phyloP scores from a whole-genome alignment of 768 basidiomycete genomes.

The Suillus bovinus region DNA sequence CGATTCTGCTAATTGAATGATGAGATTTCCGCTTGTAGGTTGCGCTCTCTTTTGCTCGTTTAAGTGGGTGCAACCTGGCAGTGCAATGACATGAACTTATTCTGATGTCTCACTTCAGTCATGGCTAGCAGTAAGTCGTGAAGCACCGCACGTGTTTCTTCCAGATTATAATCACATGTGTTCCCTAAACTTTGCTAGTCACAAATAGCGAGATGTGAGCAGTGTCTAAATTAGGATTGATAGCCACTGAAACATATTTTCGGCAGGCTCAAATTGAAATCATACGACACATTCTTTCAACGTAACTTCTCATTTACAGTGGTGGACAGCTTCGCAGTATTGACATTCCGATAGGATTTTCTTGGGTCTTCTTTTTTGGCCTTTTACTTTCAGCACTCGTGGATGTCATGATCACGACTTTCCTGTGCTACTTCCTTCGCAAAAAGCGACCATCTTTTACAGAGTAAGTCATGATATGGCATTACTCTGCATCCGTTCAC shows the following conservation, averaged over 20 bases:
- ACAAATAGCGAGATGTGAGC: slow-evolving; percentile 23
- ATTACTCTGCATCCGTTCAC: neutral
- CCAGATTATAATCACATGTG: neutral
- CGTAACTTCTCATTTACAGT: slow-evolving; percentile 16
- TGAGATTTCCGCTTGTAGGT: slow-evolving; percentile 10
- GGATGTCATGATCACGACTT: slow-evolving; percentile 46
- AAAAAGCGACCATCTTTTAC: slow-evolving; percentile 37
- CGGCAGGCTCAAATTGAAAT: slow-evolving; percentile 15
- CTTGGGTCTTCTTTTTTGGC: slow-evolving; percentile 44
- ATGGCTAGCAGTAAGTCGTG: slow-evolving; percentile 21
- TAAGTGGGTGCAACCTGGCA: slow-evolving; percentile 13
- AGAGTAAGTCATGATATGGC: slow-evolving; percentile 27
- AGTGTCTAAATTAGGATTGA: neutral
- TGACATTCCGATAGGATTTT: neutral
- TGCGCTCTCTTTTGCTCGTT: slow-evolving; percentile 17
- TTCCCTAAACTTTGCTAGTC: slow-evolving; percentile 17
- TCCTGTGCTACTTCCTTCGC: slow-evolving; percentile 42
- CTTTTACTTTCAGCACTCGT: slow-evolving; percentile 44
- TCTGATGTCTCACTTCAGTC: slow-evolving; percentile 9
- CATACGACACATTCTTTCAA: slow-evolving; percentile 12
- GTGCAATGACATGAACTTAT: neutral
- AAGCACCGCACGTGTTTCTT: neutral
- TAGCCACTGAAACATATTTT: neutral
- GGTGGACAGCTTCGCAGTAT: neutral
- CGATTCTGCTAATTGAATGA: neutral